Conservation (phyloP, 495 filamentous ascomycete species). For the Penicillium pancosmium region DNA sequence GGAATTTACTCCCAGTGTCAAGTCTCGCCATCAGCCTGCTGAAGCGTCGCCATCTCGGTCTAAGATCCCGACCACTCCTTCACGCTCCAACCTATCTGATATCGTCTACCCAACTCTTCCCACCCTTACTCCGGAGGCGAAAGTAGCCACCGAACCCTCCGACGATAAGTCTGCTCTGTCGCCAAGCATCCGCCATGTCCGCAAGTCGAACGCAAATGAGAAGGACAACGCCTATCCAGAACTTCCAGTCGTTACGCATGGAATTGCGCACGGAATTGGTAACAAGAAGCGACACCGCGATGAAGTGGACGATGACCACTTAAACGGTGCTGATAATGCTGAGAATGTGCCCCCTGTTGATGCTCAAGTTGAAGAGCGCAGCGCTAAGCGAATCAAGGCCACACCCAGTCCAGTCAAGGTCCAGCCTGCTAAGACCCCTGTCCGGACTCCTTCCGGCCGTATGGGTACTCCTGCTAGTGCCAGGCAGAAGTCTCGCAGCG, state of each 20-base stretch:
- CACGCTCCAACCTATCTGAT: constrained; percentile 31
- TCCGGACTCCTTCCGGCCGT: constrained; percentile 36
- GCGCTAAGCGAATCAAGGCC: constrained; percentile 47
- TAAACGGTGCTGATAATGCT: constrained; percentile 43
- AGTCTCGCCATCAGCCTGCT: constrained; percentile 42
- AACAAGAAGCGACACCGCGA: constrained; percentile 73
- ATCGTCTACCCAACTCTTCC: constrained; percentile 50
- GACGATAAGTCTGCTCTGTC: constrained; percentile 12
- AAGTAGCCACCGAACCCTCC: constrained; percentile 4
- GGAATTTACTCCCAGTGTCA: constrained; percentile 59
- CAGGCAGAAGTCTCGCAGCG: constrained; percentile 35
- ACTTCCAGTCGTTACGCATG: constrained; percentile 60
- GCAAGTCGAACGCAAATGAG: constrained; percentile 28
- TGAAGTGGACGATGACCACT: constrained; percentile 48
- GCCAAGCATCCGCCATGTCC: constrained; percentile 43
- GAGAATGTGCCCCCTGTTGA: constrained; percentile 48
- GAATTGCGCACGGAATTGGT: constrained; percentile 70
- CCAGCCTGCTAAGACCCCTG: constrained; percentile 35
- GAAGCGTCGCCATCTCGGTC: constrained; percentile 48
- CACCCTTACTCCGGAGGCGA: constrained; percentile 40
- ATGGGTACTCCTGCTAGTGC: constrained; percentile 42
- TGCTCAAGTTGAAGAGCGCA: constrained; percentile 39
- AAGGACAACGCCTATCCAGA: constrained; percentile 28
- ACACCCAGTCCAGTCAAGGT: constrained; percentile 43
- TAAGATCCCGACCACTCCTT: constrained; percentile 39